Base-by-base conservation (phyloP, 768 basidiomycete genomes). In the Coprinopsis marcescibilis region DNA sequence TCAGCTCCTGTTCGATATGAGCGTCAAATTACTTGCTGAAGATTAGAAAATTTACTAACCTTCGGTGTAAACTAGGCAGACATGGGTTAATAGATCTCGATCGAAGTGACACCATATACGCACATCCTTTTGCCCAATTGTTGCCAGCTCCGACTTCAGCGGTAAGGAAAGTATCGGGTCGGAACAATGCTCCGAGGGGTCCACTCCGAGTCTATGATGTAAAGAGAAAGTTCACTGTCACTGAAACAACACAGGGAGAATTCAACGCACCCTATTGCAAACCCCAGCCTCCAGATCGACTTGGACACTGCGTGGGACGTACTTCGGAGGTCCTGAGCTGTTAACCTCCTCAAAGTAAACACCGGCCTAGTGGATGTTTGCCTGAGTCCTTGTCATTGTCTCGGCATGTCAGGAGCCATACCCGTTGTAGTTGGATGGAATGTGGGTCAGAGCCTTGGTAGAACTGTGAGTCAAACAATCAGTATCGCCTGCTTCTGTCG, bases 111-210 rank as follows among this genome's bases (percentile, higher is more conserved):
- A 20, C 20, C 38, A n/a, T 33, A 29, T 33, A 70, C 84, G 67
- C 56, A 89, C 88, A 89, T 75, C 89, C 90, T 68, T 96, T 95
- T 13, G 91, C 92, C 88, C 90, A 96, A 53, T 94, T 95, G 57
- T 97, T 96, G 14, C 92, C 93, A 1, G 92, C 77, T n/a, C 76
- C 75, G 1, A 65, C 63, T 33, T 75, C 66, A 1, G 80, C 75
- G 29, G 78, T 76, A 38, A 93, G 61, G 60, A 77, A 95, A 1
- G 89, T 95, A 60, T 93, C 91, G 2, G 94, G 94, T 40, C 83
- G 78, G 68, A 93, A 96, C 4, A 98, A 72, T 6, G 60, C 55
- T 2, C 92, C 92, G 30, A 88, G 65, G 2, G 75, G 65, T 10
- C 90, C 87, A 21, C 80, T 73, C 38, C 80, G 79, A 41, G 90